Evolutionary conservation across 352 stramenopile species (phyloP), one percentile per base, ranked within the genome.

Genomic region (Elongisporangium prolatum): DNA sequence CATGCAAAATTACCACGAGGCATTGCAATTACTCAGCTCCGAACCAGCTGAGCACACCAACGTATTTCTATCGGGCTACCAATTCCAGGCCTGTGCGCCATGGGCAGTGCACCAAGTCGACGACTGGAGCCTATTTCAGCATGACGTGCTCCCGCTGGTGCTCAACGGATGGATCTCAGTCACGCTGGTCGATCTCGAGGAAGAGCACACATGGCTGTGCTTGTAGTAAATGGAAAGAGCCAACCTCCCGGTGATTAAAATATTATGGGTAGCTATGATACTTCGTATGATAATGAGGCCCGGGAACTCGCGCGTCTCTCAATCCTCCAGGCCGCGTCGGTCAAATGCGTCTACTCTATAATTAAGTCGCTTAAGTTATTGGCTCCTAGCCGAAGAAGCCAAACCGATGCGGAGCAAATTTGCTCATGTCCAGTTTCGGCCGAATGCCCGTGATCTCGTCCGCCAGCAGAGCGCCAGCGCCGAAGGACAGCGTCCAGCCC

Each of bases 401-500:
- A 63, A 92, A 89, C 50, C 86, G 81, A 53, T 89, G 77, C 49
- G 84, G 84, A 56, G 82, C 76, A 60, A 91, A 95, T 61, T 91
- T 93, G 66, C 57, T 72, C 69, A 90, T 89, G 61, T 95, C 85
- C 14, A 95, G 71, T 54, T 95, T 75, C 60, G 86, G 86, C 22
- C 78, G 77, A 24, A 77, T 56, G 17, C 86, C 86, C 28, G 78
- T 93, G 57, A 95, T 95, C 47, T 91, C 68, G 54, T 95, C 86
- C 24, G 86, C 86, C 44, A 95, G 66, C 34, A 95, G 59, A 50
- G 84, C 84, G 7, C 67, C 86, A 14, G 84, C 75, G 44, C 86
- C 86, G 63, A 95, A 95, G 20, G 81, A 90, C 16, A 93, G 71
- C 60, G 80, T 93, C 84, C 84, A 95, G 24, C 84, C 86, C 56